Base-by-base conservation (phyloP, 306 rosid genomes). In the Lathyrus oleraceus region DNA sequence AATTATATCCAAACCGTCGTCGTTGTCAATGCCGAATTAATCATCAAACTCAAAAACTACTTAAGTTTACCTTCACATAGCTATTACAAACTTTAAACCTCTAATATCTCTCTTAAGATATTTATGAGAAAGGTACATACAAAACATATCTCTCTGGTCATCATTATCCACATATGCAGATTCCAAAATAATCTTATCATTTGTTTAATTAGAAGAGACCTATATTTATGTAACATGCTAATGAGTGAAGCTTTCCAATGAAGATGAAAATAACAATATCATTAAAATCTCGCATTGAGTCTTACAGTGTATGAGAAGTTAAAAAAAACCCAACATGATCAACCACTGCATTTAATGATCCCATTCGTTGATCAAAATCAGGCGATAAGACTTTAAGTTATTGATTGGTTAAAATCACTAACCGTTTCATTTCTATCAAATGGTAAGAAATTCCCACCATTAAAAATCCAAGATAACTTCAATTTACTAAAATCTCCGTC, bases 141-240 rank as follows among this genome's bases (percentile, higher is more conserved):
- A 85, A 79, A 92, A 92, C 85, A 81, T 78, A 14, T 87, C 89
- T 82, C 91, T 81, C 81, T 89, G 89, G 83, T 89, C 98, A 76
- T 43, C 47, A 73, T 88, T 92, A 72, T 76, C 80, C 23, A 48
- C 71, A 10, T 85, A 60, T 5, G 98, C 84, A 74, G 96, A 78
- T 72, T 87, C 86, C 80, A 83, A 54, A 74, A 87, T 69, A 71
- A 85, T 78, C 61, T 79, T 65, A 43, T 92, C 98, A 75, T 58
- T 74, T 71, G 82, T 80, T 27, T 83, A 67, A 66, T 83, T 83
- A 59, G 95, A 78, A 51, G 81, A 54, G 56, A 81, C 86, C 98
- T 92, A 71, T 69, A 75, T 74, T 62, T 28, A 73, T n/a, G 75
- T 11, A 82, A 60, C 8, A 72, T 20, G 36, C 70, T 61, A 15